Evolutionary conservation across 352 stramenopile genomes (phyloP).

Genomic region (Albugo laibachii): DNA sequence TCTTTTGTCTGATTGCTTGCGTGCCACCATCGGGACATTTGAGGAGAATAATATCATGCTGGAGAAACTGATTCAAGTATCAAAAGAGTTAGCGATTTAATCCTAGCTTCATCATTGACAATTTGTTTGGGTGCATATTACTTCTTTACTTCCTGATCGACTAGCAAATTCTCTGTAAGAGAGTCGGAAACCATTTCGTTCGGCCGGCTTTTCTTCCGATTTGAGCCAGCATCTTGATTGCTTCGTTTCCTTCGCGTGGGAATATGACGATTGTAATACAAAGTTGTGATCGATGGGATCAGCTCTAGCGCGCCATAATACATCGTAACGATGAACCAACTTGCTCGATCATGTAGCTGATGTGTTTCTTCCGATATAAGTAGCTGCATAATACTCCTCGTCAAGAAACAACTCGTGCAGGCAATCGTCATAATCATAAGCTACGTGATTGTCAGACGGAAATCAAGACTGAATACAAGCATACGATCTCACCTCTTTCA

Average conservation of each 20-base stretch:
- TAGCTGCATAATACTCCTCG: constrained; percentile 44
- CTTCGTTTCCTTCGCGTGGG: constrained; percentile 6
- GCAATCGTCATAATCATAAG: constrained; percentile 60
- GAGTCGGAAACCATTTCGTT: no score
- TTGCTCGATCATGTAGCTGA: constrained; percentile 54
- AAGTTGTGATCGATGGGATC: constrained; percentile 41
- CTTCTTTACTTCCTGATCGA: no score
- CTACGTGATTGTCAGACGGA: constrained; percentile 1
- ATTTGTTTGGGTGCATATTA: no score
- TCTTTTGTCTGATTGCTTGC: constrained; percentile 88
- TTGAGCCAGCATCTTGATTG: no score
- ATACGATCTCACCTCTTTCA: constrained; percentile 29
- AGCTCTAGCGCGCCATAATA: constrained; percentile 72
- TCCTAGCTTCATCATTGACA: no score
- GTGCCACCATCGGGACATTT: constrained; percentile 85
- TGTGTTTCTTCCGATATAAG: constrained; percentile 40
- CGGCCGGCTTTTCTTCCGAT: no score
- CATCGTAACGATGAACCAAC: constrained; percentile 60
- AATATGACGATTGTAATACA: constrained; percentile 73
- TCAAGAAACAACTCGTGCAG: constrained; percentile 70
- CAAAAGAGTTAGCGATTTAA: constrained; percentile 1
- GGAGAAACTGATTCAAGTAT: constrained; percentile 49
- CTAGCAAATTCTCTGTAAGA: no score
- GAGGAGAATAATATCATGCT: constrained; percentile 91
- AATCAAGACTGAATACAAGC: background rate